Conservation (phyloP, 2,329 filamentous ascomycete genomes). For the Cladosporium sp. region DNA sequence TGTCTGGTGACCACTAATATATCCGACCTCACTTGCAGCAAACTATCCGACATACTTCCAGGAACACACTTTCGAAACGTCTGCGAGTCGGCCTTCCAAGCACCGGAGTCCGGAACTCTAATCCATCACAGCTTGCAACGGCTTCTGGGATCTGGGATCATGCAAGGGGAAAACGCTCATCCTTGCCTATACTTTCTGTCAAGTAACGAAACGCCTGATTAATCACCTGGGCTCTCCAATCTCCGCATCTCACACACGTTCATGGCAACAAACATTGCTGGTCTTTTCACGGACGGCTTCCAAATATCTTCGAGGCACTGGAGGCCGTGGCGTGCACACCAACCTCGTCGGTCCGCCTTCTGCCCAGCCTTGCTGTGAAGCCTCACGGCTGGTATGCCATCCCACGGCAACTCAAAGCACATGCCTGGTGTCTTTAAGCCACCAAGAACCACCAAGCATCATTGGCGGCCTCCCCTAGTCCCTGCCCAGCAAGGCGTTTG, state of each 20-base stretch:
- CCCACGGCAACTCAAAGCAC: not conserved
- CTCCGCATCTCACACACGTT: not conserved
- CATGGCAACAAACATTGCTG: not conserved
- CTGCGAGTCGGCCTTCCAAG: no score
- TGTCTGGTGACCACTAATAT: no score
- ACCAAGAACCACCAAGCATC: conserved; percentile 1
- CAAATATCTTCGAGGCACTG: not conserved
- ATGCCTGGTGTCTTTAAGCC: conserved; percentile 6
- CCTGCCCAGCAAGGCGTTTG: not conserved
- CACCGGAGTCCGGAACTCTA: no score
- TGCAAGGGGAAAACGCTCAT: conserved; percentile 6
- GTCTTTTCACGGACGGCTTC: not conserved
- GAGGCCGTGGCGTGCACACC: not conserved
- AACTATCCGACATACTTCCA: no score
- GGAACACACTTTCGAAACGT: no score
- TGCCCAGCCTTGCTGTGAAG: not conserved
- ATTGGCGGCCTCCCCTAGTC: not conserved
- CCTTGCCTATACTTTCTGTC: conserved; percentile 1
- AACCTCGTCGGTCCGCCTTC: not conserved
- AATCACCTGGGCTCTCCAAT: not conserved
- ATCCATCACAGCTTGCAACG: no score
- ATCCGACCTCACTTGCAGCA: no score
- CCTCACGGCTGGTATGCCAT: not conserved
- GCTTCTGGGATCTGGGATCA: not conserved
- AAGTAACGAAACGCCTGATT: not conserved